Base-by-base conservation (phyloP, 208 protist genomes). In the Polymyxa betae region DNA sequence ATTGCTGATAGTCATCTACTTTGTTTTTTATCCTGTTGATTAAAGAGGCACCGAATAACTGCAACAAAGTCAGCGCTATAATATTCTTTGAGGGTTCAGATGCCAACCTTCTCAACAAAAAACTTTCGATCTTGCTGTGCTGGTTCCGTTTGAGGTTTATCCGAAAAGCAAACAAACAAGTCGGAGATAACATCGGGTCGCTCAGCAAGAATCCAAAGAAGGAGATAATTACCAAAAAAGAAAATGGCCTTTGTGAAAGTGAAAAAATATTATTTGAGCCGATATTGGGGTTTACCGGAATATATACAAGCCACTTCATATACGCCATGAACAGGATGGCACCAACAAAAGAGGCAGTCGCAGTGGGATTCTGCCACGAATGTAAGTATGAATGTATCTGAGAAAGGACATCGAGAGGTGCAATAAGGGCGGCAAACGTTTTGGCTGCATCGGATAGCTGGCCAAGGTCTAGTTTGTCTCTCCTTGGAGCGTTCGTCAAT, bases 1-100 rank as follows among this genome's bases (percentile, higher is more conserved):
- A 82, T 43, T 82, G 72, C 40, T 82, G 72, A 82, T 82, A 82
- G 10, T 5, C n/a, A 82, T 82, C 72, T 5, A 82, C 72, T n/a
- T 5, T 82, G n/a, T 43, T 82, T n/a, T 82, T 82, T 35, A 82
- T 45, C 5, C 40, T 5, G 35, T 82, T 12, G 10, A 5, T 35
- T 82, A 12, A 35, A 82, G 35, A 35, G 35, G 5, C 72, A 38
- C 5, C 12, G 49, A 60, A 60, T 60, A 60, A 60, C 24, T 60
- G 49, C 5, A 60, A 60, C 12, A 5, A 60, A 60, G 5, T 29
- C 49, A 60, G 24, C 5, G 49, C 5, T 60, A 60, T 43, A 35
- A 82, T 35, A 82, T 43, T 43, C 16, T 43, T n/a, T 16, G 72
- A 43, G 5, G 5, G 72, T 43, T 82, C n/a, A n/a, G n/a, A 5